Evolutionary conservation across 75 land plant species (phyloP).

Genomic region (Azolla pinnata): DNA sequence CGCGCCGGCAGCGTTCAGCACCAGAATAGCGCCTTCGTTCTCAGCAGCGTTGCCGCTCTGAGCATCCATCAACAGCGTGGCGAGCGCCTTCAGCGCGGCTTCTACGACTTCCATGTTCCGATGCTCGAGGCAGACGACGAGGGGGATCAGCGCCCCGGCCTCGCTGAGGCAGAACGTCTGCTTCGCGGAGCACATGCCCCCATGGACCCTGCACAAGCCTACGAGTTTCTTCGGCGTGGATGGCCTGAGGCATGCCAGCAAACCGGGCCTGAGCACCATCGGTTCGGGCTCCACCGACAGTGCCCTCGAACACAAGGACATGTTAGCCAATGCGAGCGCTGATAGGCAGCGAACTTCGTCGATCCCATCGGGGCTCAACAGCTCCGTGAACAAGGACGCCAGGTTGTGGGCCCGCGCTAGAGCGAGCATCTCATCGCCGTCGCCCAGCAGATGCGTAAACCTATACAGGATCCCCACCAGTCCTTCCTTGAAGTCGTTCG

Average conservation of each 20-base stretch:
- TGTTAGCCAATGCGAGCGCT: slow-evolving; percentile 68
- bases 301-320: slow-evolving; percentile 55
- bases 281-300: slow-evolving; percentile 46
- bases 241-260: too few relatives aligned
- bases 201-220: slow-evolving; percentile 64
- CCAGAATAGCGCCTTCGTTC: slow-evolving; percentile 37
- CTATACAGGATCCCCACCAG: slow-evolving; percentile 66
- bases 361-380: slow-evolving; percentile 56
- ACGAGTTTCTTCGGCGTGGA: slow-evolving; percentile 35
- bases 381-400: slow-evolving; percentile 48
- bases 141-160: slow-evolving; percentile 57
- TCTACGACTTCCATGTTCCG: slow-evolving; percentile 65
- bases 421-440: slow-evolving; percentile 38
- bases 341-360: slow-evolving; percentile 76
- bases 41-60: slow-evolving; percentile 42
- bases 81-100: slow-evolving; percentile 72
- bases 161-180: slow-evolving; percentile 75
- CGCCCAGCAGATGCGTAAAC: slow-evolving; percentile 52
- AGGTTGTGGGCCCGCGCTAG: slow-evolving; percentile 56
- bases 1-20: slow-evolving; percentile 45
- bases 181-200: slow-evolving; percentile 61
- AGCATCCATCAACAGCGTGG: slow-evolving; percentile 58
- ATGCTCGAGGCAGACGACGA: slow-evolving; percentile 82
- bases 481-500: slow-evolving; percentile 61
- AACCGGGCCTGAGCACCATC: slow-evolving; percentile 55